These are phyloP conservation scores for Chaetomium fimeti DNA, from an alignment of 495 filamentous ascomycete genomes.

Conservation along the genomic window DNA sequence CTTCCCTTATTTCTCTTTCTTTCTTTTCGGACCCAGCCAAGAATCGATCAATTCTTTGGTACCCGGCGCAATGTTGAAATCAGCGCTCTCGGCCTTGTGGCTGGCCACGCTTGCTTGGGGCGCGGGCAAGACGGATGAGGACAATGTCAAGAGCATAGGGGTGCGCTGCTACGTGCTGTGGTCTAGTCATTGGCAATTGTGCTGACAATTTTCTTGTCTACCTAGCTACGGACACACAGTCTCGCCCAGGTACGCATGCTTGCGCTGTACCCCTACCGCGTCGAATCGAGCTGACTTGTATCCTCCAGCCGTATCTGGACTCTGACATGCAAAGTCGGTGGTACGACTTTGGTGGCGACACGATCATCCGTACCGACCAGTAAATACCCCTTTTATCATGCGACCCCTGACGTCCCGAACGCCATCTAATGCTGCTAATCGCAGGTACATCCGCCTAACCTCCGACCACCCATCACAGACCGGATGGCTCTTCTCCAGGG, in stretches of 20 bases:
- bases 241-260: constrained; percentile 54
- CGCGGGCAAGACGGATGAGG: constrained; percentile 44
- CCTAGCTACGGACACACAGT: constrained; percentile 76
- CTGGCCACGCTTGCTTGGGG: constrained; percentile 53
- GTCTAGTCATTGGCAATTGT: neutral
- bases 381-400: constrained; percentile 42
- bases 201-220: constrained; percentile 35
- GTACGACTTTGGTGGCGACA: constrained; percentile 98
- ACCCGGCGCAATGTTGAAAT: constrained; percentile 43
- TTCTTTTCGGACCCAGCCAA: neutral
- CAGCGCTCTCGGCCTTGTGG: constrained; percentile 52
- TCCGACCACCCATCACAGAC: constrained; percentile 84
- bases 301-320: constrained; percentile 79
- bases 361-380: constrained; percentile 89
- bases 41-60: constrained; percentile 9
- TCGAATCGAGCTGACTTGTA: constrained; percentile 8
- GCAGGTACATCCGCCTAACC: constrained; percentile 87
- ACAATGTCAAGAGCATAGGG: constrained; percentile 57
- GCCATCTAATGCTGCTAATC: neutral
- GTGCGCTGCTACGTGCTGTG: constrained; percentile 31
- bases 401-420: neutral
- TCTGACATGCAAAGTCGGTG: constrained; percentile 98
- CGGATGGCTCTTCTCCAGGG: constrained; percentile 90
- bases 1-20: constrained; percentile 3
- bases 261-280: constrained; percentile 19